Evolutionary conservation across 2,329 filamentous ascomycete species (phyloP).

Genomic region (Lasiodiplodia sp.): DNA sequence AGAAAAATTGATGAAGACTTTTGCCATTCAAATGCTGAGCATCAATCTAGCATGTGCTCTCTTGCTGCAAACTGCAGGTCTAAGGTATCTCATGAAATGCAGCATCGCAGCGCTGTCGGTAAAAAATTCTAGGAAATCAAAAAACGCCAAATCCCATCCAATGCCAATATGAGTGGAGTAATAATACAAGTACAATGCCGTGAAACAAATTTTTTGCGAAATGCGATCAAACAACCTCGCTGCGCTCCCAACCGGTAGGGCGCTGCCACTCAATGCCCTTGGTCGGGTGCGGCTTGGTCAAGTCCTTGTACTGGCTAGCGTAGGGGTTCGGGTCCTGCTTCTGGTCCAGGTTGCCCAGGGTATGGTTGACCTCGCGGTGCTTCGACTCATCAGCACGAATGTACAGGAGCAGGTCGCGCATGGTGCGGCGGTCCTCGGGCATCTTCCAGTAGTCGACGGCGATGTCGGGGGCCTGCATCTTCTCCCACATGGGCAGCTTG

Average conservation of each 20-base stretch:
- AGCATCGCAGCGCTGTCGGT: background rate
- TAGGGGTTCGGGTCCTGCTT: constrained; percentile 92
- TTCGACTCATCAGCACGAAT: constrained; percentile 65
- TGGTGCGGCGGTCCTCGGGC: constrained; percentile 80
- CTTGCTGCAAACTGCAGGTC: background rate
- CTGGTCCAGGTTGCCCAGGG: constrained; percentile 85
- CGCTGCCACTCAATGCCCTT: constrained; percentile 71
- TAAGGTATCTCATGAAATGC: background rate
- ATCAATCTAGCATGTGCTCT: background rate
- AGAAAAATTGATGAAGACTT: too few relatives aligned
- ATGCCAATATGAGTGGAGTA: constrained; percentile 10
- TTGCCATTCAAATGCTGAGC: background rate
- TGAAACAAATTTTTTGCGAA: background rate
- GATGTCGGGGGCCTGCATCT: constrained; percentile 83
- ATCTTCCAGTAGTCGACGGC: constrained; percentile 94
- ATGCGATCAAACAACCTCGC: constrained; percentile 69
- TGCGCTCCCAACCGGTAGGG: constrained; percentile 80
- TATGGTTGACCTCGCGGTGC: constrained; percentile 96
- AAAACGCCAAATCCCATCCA: constrained; percentile 4
- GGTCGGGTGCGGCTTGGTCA: constrained; percentile 70
- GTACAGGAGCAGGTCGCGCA: constrained; percentile 87
- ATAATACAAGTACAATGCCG: background rate
- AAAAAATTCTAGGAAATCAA: background rate
- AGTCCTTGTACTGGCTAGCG: constrained; percentile 79
- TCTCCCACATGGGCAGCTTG: constrained; percentile 81